A percentile compares a stretch with the other conserved stretches of the same genome.
Conservation (phyloP, 1,139 yeast genomes). For the Saccharomyces hybrid region DNA sequence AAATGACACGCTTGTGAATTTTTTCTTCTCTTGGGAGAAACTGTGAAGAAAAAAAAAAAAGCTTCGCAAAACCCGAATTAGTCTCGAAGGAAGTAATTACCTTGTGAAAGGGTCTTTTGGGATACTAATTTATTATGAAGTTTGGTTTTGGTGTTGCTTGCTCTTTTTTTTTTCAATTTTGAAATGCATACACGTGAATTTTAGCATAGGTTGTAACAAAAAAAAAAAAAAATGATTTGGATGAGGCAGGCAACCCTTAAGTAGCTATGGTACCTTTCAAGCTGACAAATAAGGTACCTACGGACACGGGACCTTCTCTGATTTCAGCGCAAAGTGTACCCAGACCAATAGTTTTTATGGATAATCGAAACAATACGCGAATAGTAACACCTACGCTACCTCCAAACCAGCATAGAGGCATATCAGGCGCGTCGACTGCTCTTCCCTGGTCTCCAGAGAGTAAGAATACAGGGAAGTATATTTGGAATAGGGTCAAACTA, state of each 20-base stretch:
- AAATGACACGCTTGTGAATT: neutral
- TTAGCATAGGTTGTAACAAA: neutral
- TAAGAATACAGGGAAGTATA: neutral
- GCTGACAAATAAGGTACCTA: conserved; percentile 24
- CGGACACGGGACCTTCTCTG: conserved; percentile 15
- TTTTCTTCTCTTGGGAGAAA: neutral
- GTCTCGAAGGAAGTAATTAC: neutral
- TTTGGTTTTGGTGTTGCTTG: neutral
- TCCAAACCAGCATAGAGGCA: conserved; percentile 25
- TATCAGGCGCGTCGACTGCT: conserved; percentile 27
- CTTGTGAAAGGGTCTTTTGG: neutral
- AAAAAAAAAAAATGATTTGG: neutral
- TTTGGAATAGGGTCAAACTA: conserved; percentile 27
- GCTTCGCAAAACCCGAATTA: neutral
- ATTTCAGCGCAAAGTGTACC: neutral
- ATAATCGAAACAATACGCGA: conserved; percentile 1
- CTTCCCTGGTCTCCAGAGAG: conserved; percentile 4
- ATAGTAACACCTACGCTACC: conserved; percentile 25
- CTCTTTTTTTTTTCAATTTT: neutral
- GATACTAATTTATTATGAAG: neutral
- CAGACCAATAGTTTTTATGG: conserved; percentile 7
- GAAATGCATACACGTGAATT: neutral
- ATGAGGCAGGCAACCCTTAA: neutral
- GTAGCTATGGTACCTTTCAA: conserved; percentile 29
- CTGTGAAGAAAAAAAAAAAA: neutral